Percentiles rank a stretch among this genome's conserved stretches.
These are phyloP conservation scores for Fonsecaea nubica DNA, from an alignment of 2,329 filamentous ascomycete species.

Conservation along the genomic window DNA sequence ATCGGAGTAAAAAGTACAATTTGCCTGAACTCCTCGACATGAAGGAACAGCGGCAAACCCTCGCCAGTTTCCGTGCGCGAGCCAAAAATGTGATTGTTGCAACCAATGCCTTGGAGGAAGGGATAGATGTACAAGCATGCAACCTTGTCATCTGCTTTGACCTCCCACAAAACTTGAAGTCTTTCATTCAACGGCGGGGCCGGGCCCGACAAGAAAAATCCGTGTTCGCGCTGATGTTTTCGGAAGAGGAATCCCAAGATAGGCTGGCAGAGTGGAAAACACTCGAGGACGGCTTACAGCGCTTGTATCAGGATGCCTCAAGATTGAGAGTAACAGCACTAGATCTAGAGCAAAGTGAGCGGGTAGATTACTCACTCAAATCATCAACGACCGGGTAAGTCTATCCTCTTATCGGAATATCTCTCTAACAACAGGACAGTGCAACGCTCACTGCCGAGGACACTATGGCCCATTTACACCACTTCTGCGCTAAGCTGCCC, in stretches of 20 bases:
- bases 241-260: not conserved
- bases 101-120: not conserved
- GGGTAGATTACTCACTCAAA: not conserved
- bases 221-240: not conserved
- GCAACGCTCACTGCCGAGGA: not conserved
- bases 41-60: not conserved
- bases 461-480: not conserved
- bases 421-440: not conserved
- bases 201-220: not conserved
- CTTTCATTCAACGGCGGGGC: not conserved
- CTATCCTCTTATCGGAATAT: not conserved
- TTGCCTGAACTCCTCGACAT: not conserved
- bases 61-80: not conserved
- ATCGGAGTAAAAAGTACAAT: not conserved
- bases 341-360: not conserved
- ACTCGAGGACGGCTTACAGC: not conserved
- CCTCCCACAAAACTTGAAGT: not conserved
- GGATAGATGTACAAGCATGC: not conserved
- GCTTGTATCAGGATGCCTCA: conserved; percentile 1
- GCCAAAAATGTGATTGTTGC: conserved; percentile 1
- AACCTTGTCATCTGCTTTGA: conserved; percentile 1
- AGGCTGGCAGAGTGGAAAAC: conserved; percentile 1
- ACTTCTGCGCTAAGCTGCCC: not conserved
- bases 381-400: not conserved
- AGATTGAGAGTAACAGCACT: not conserved